Evolutionary conservation across 441 rosid genomes (phyloP), one percentile per base, ranked within the genome.

Genomic region (Corymbia calophylla): DNA sequence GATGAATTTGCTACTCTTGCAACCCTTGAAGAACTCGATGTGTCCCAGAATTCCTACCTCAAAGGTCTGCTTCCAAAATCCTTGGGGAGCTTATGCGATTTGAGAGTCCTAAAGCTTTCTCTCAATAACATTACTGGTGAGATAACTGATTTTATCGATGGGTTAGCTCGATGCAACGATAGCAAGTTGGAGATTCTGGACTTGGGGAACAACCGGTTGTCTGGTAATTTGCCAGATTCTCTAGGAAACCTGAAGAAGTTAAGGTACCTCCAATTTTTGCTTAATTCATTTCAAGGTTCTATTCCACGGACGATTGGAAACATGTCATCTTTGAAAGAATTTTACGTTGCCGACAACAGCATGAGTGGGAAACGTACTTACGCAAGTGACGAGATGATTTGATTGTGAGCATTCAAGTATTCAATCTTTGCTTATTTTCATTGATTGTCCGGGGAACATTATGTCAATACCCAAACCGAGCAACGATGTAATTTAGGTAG

Each of bases 261-360:
- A n/a, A 70, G 87, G 54, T 14, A 27, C 48, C 89, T 92, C 70
- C 25, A 15, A 8, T 89, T 92, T 8, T 15, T 7, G 60, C 12
- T 1, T 1, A 91, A 91, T 64, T 18, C 32, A 2, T 88, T 92
- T 62, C 18, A 11, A 5, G 92, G 92, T 58, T 88, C 91, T 29
- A 88, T 93, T 35, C 92, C 93, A n/a, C 68, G 47, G 1, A 55
- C 89, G 5, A 51, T 92, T 25, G 89, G 92, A 53, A 90, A 87
- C 48, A 16, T 89, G 54, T 88, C 92, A 3, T 89, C 73, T 13
- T 32, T 93, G 54, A 14, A 39, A 53, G 86, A 80, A 14, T 53
- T 92, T 14, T 14, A 29, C 35, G 85, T 92, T 12, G 5, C 17
- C 9, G 5, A 53, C 9, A 92, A 89, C 68, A n/a, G n/a, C 29